Evolutionary conservation across 257 asterid species (phyloP), one percentile per base, ranked within the genome.

Genomic region (Echites panduratus): DNA sequence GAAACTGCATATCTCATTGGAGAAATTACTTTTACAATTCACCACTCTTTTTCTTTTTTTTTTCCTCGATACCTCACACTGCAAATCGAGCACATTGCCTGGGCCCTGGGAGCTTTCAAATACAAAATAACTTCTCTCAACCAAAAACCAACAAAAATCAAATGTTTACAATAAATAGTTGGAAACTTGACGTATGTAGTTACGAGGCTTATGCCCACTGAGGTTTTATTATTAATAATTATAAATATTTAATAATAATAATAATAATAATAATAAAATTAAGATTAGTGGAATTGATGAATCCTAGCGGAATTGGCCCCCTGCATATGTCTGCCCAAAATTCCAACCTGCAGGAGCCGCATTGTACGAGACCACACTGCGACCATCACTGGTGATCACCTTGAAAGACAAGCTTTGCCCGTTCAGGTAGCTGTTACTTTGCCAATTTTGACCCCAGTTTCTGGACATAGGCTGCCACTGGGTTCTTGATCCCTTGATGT

Each of bases 401-500:
- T 77, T 84, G 66, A 93, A 93, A 7, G 98, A 93, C 52, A 93
- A 76, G 81, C 89, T 87, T 71, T 93, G 98, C 7, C 98, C 98
- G 17, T 93, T 90, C 14, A 93, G 89, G 84, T 93, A 84, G 29
- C 90, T 80, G 62, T 90, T 93, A 77, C 95, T 90, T 68, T 93
- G 98, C 98, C 98, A 93, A 20, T 93, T 90, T 72, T 93, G 98
- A 4, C 98, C 98, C 98, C 98, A 93, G 24, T 93, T 93, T 76
- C 98, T 88, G 9, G 98, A 89, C 98, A 93, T 89, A 12, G 85
- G 84, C 72, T 89, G 96, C 98, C 98, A 93, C 0, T 83, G 79
- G 3, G 95, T 86, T 79, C 92, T 85, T 63, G 98, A 87, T 0
- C 98, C 98, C 70, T 93, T 93, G 56, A 93, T 87, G 85, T 73